Base-by-base conservation (phyloP, 352 stramenopile species). In the Ophiocytium majus region DNA sequence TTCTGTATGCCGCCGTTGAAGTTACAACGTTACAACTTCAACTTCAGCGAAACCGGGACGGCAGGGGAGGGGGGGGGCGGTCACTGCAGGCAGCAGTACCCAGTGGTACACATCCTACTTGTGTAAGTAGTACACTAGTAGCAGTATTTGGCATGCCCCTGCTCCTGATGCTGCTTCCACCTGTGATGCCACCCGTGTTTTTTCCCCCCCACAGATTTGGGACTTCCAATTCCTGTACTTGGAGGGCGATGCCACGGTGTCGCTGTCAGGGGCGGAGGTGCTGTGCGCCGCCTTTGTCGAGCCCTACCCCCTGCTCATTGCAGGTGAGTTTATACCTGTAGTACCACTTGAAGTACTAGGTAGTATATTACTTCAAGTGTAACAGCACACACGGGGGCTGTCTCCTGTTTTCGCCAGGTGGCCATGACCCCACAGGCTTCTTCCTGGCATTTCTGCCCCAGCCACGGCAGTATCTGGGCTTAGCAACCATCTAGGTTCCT, bases 221-320 rank as follows among this genome's bases (percentile, higher is more conserved):
- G 84, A 88, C 57, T 85, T 86, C 74, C 84, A 88, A 49, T 88
- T 88, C 28, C 32, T 88, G 50, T 83, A 82, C n/a, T 33, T 35
- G 10, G 84, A 88, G 37, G 84, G 81, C 23, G 81, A n/a, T 37
- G 79, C 37, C 23, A 10, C 14, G 10, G n/a, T 76, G 23, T 63
- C 50, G 36, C 32, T 78, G 17, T 5, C 66, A 17, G 80, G 84
- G 28, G 80, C 81, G 10, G 79, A 82, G 19, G 64, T 86, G 9
- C 10, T 88, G 49, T 88, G 84, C 34, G 10, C 83, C 33, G 35
- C 28, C 19, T 88, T 88, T 35, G 9, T 88, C 34, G 84, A 86
- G 17, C 37, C 84, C 0, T 85, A 86, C 63, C 84, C 84, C 35
- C 74, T 88, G 5, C 78, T 88, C 17, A 14, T 78, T 43, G 66